phyloP scores from a whole-genome alignment of 352 stramenopile genomes.

The Globisporangium sylvaticum region DNA sequence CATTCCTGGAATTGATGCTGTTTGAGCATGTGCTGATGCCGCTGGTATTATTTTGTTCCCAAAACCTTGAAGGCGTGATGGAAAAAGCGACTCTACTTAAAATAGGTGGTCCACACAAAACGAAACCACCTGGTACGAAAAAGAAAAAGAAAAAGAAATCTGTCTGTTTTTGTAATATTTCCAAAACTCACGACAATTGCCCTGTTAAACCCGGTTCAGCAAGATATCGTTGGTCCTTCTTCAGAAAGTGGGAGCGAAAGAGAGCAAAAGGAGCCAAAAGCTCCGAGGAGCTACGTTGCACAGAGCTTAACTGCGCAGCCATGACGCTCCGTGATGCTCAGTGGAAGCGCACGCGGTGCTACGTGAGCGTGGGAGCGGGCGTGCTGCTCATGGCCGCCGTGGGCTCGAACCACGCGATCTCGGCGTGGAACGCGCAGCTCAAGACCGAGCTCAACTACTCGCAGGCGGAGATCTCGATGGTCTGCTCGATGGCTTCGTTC shows the following conservation, averaged over 20 bases:
- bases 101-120: no score
- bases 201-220: no score
- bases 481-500: constrained; percentile 79
- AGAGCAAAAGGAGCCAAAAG: not conserved
- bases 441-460: constrained; percentile 52
- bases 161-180: no score
- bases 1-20: no score
- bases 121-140: no score
- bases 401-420: constrained; percentile 76
- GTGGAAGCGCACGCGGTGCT: constrained; percentile 25
- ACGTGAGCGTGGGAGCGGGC: constrained; percentile 45
- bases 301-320: not conserved
- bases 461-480: constrained; percentile 66
- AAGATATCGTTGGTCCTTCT: no score
- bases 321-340: not conserved
- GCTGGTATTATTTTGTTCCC: no score
- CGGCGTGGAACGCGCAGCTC: constrained; percentile 74
- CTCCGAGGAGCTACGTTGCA: not conserved
- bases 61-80: no score
- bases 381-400: constrained; percentile 55
- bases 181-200: no score
- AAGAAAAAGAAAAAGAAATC: no score
- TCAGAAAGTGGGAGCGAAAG: not conserved
- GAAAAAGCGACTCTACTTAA: no score
- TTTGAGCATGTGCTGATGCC: no score